Percentiles rank a stretch among this genome's conserved stretches.
Evolutionary conservation across 148 eudicot species (phyloP).

Genomic region (Nyssa sinensis): DNA sequence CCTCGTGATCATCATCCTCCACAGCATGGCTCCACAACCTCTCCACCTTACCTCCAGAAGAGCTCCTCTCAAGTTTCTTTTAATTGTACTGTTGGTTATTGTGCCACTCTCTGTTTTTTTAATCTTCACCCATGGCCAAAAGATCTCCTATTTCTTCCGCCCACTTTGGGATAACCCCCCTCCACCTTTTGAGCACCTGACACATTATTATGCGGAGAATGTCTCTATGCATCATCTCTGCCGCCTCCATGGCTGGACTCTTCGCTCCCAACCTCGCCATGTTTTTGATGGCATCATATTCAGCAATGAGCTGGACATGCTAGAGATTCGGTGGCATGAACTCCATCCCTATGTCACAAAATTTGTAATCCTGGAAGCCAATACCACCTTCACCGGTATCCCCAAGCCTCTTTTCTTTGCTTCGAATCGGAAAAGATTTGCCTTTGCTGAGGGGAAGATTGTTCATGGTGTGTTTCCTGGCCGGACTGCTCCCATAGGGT

Average conservation of each 20-base stretch:
- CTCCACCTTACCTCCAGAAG: slow-evolving; percentile 40
- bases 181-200: slow-evolving; percentile 49
- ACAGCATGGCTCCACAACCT: slow-evolving; percentile 55
- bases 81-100: slow-evolving; percentile 42
- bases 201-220: slow-evolving; percentile 87
- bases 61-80: slow-evolving; percentile 35
- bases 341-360: slow-evolving; percentile 70
- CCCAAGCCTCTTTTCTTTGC: slow-evolving; percentile 72
- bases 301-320: slow-evolving; percentile 82
- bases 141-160: slow-evolving; percentile 75
- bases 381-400: slow-evolving; percentile 83
- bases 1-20: slow-evolving; percentile 17
- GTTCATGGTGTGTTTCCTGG: slow-evolving; percentile 62
- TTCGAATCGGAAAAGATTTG: slow-evolving; percentile 45
- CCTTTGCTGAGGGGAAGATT: slow-evolving; percentile 61
- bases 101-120: slow-evolving; percentile 41
- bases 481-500: slow-evolving; percentile 19
- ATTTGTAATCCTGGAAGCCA: slow-evolving; percentile 72
- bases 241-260: slow-evolving; percentile 77
- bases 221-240: slow-evolving; percentile 72
- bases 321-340: slow-evolving; percentile 85
- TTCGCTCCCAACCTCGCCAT: slow-evolving; percentile 66
- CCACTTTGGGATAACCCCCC: slow-evolving; percentile 91
- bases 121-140: slow-evolving; percentile 42
- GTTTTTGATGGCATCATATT: slow-evolving; percentile 79